Base-by-base conservation (phyloP, 495 filamentous ascomycete species). In the Durotheca rogersii region DNA sequence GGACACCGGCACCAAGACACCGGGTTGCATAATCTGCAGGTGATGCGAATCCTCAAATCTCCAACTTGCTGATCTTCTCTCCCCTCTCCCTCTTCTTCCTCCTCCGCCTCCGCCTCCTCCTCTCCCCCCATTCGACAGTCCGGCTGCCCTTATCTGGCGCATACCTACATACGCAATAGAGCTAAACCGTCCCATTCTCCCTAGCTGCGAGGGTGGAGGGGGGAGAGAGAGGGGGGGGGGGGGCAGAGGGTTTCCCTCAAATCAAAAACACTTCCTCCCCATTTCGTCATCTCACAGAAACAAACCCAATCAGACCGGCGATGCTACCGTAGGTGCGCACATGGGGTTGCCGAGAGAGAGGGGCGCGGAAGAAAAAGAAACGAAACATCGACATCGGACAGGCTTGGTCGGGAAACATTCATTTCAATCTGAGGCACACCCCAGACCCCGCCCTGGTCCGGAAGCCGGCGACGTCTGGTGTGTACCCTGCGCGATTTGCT, bases 1-100 rank as follows among this genome's bases (percentile, higher is more conserved):
- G 51, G 47, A 51, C 46, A 56, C 51, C 51, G 51, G 51, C 51
- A 56, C 51, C 56, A 60, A 31, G 34, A 51, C 47, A 46, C 42
- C 52, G 51, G 51, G 51, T 47, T 55, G 20, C 30, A 32, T 38
- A 11, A 35, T 51, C 41, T 58, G 54, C 54, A 53, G 45, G 56
- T 50, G 45, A 53, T 51, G 52, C n/a, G 55, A 12, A 39, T 49
- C 32, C 49, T 48, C 23, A 27, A 27, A 4, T 27, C 9, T 27
- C 4, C 9, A 27, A 9, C 9, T 27, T n/a, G n/a, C n/a, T n/a
- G n/a, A n/a, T n/a, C n/a, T n/a, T n/a, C n/a, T n/a, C 45, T 50
- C 46, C 34, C 45, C 45, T 49, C 33, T 35, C 14, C 21, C 15
- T 25, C 23, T 30, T 27, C 32, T 25, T 21, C 20, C 37, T 35